A percentile compares a stretch with the other conserved stretches of the same genome.
phyloP scores from a whole-genome alignment of 768 basidiomycete genomes.

The Suillus subluteus region DNA sequence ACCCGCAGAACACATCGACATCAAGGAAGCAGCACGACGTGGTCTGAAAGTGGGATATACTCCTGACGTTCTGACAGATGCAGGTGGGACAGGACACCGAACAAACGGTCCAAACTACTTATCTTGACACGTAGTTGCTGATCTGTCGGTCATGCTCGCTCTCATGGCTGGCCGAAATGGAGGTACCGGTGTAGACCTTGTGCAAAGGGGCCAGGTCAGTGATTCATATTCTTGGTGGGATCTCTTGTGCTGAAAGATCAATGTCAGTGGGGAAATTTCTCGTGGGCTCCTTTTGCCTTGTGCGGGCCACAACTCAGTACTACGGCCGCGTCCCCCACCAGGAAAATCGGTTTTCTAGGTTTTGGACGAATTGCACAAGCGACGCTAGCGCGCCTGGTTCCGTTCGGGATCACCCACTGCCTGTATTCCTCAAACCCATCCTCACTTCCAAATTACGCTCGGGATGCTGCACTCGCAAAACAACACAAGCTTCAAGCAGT shows the following conservation, averaged over 20 bases:
- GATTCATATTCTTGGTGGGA: not conserved
- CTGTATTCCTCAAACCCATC: constrained; percentile 67
- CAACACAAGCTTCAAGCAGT: constrained; percentile 43
- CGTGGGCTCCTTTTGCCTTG: constrained; percentile 83
- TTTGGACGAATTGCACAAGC: constrained; percentile 94
- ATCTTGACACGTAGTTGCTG: constrained; percentile 67
- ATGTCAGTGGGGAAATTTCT: constrained; percentile 73
- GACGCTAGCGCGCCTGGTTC: constrained; percentile 74
- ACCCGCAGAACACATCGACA: constrained; percentile 78
- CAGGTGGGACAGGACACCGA: constrained; percentile 52
- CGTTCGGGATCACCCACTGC: constrained; percentile 80
- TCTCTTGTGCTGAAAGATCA: not conserved
- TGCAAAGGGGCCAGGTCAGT: constrained; percentile 69
- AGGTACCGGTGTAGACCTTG: constrained; percentile 62
- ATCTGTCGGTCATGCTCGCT: constrained; percentile 85
- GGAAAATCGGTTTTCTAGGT: constrained; percentile 89
- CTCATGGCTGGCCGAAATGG: constrained; percentile 92
- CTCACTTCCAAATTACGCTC: constrained; percentile 44
- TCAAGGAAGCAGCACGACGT: constrained; percentile 58
- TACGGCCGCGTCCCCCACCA: constrained; percentile 47
- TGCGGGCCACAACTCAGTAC: constrained; percentile 83
- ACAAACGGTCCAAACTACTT: not conserved
- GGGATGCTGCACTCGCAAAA: constrained; percentile 42
- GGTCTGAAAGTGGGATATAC: constrained; percentile 85
- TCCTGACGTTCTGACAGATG: constrained; percentile 91